Evolutionary conservation across 441 rosid species (phyloP).

Genomic region (Theobroma grandiflorum): DNA sequence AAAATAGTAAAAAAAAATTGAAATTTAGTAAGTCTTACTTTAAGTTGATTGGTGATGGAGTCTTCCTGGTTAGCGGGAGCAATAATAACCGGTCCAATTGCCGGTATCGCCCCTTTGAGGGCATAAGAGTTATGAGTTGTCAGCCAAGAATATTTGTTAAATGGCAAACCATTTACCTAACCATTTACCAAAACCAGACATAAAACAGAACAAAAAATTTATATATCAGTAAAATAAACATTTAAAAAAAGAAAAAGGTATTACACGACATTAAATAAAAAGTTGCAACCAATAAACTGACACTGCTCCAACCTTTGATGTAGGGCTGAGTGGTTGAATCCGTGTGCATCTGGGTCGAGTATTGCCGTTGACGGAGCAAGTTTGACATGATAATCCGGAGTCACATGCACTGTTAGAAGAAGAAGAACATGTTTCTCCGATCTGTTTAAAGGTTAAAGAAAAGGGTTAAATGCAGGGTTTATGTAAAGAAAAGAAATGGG

Average conservation of each 20-base stretch:
- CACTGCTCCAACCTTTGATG: slow-evolving; percentile 59
- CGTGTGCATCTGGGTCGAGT: slow-evolving; percentile 77
- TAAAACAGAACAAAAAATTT: background rate
- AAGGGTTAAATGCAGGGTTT: background rate
- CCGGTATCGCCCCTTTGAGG: slow-evolving; percentile 50
- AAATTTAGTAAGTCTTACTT: slow-evolving; percentile 43
- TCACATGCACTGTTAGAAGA: slow-evolving; percentile 62
- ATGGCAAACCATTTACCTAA: slow-evolving; percentile 86
- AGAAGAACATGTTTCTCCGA: slow-evolving; percentile 85
- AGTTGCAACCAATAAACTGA: background rate
- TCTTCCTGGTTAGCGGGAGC: slow-evolving; percentile 90
- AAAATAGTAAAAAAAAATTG: background rate
- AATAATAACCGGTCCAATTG: slow-evolving; percentile 49
- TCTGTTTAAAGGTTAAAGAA: slow-evolving; percentile 43
- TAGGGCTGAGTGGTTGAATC: slow-evolving; percentile 69
- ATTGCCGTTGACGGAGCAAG: slow-evolving; percentile 72
- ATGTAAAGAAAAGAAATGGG: background rate
- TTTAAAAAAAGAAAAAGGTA: background rate
- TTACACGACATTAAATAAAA: background rate
- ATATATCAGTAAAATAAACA: background rate
- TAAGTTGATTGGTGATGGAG: slow-evolving; percentile 78
- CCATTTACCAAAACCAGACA: slow-evolving; percentile 44
- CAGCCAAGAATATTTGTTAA: slow-evolving; percentile 89
- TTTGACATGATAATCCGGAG: slow-evolving; percentile 77
- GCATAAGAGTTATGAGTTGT: slow-evolving; percentile 92